Conservation (phyloP, 331 rosid species). For the Quercus lobata region DNA sequence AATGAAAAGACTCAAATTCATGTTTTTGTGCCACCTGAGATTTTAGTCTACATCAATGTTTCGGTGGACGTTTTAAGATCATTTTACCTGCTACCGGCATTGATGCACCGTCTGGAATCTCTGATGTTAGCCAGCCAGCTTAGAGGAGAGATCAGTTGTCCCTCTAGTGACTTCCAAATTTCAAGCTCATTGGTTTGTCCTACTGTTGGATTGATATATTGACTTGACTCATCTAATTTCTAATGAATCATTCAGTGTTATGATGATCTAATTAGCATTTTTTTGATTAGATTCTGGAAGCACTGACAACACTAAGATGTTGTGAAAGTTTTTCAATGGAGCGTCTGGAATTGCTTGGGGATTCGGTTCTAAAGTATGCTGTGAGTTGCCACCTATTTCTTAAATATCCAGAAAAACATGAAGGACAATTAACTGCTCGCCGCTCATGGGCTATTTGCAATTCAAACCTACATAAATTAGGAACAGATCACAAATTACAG, state of each 20-base stretch:
- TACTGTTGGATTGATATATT: neutral
- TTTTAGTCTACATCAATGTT: slow-evolving; percentile 50
- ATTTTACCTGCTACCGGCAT: slow-evolving; percentile 73
- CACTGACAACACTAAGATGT: slow-evolving; percentile 79
- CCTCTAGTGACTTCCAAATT: slow-evolving; percentile 32
- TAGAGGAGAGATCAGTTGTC: slow-evolving; percentile 60
- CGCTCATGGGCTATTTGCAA: slow-evolving; percentile 58
- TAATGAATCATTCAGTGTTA: neutral
- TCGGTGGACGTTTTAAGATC: slow-evolving; percentile 60
- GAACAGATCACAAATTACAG: slow-evolving; percentile 66
- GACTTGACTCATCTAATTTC: neutral
- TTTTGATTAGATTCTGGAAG: slow-evolving; percentile 70
- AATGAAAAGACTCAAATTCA: slow-evolving; percentile 46
- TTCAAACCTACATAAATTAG: slow-evolving; percentile 65
- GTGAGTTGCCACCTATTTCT: slow-evolving; percentile 86
- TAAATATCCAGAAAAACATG: slow-evolving; percentile 66
- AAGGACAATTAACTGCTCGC: slow-evolving; percentile 58
- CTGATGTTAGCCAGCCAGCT: slow-evolving; percentile 89
- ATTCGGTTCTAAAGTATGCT: slow-evolving; percentile 79
- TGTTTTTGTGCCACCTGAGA: slow-evolving; percentile 91
- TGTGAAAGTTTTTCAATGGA: slow-evolving; percentile 80
- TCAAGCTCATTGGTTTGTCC: slow-evolving; percentile 67
- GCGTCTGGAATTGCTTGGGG: slow-evolving; percentile 96
- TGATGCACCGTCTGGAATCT: slow-evolving; percentile 83
- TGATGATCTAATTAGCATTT: slow-evolving; percentile 4